phyloP scores from a whole-genome alignment of 768 basidiomycete genomes.

The Naematelia aurantialba region DNA sequence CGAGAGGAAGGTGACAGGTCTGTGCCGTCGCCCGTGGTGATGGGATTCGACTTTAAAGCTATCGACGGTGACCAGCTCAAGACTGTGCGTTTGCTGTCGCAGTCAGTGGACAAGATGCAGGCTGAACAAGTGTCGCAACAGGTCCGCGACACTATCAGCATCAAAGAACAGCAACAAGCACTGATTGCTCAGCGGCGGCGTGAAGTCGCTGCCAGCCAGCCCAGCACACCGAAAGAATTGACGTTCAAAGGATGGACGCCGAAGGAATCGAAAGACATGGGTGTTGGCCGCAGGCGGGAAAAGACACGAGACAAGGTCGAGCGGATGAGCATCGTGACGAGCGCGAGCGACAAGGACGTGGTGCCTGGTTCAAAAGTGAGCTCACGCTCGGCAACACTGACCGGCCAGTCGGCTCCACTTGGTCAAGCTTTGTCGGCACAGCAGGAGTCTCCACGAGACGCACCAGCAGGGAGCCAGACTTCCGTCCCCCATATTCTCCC shows the following conservation, averaged over 20 bases:
- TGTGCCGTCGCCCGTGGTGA: slow-evolving; percentile 42
- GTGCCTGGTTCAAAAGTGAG: slow-evolving; percentile 39
- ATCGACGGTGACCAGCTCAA: slow-evolving; percentile 40
- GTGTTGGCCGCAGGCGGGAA: slow-evolving; percentile 33
- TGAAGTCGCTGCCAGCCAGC: slow-evolving; percentile 29
- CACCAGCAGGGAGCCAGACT: slow-evolving; percentile 31
- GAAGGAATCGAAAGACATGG: slow-evolving; percentile 21
- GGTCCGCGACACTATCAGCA: slow-evolving; percentile 43
- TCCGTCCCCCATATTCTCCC: slow-evolving; percentile 27
- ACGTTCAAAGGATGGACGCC: slow-evolving; percentile 46
- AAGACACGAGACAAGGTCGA: slow-evolving; percentile 45
- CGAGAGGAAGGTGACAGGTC: slow-evolving; percentile 21
- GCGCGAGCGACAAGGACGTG: slow-evolving; percentile 28
- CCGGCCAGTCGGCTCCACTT: slow-evolving; percentile 38
- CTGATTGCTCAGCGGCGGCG: slow-evolving; percentile 41
- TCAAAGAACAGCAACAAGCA: slow-evolving; percentile 46
- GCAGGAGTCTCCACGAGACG: slow-evolving; percentile 32
- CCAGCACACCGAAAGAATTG: slow-evolving; percentile 37
- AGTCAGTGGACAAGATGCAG: not conserved
- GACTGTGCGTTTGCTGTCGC: slow-evolving; percentile 24
- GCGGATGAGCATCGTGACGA: slow-evolving; percentile 38
- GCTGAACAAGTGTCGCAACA: slow-evolving; percentile 15
- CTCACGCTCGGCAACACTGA: not conserved
- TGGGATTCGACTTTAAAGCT: slow-evolving; percentile 45
- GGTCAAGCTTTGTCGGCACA: slow-evolving; percentile 34